Evolutionary conservation across 169 alveolate species (phyloP), one percentile per base, ranked within the genome.

Genomic region (Pseudocohnilembus persalinus): DNA sequence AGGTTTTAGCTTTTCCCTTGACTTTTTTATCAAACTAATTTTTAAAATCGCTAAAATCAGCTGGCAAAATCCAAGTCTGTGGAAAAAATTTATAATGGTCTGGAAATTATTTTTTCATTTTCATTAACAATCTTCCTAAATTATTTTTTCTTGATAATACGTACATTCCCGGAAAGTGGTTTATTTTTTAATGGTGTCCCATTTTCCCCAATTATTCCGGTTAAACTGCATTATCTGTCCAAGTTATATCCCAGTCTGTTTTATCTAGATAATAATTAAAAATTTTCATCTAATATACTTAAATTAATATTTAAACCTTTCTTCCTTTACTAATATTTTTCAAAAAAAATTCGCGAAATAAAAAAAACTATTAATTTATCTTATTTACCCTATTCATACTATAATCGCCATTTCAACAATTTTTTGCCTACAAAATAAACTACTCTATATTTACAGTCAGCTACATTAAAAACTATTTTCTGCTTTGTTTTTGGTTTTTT

Each of bases 131-230:
- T 75, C 93, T 82, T 4, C 94, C 97, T 74, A 94, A 81, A 79
- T 89, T 82, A 83, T 92, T 94, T 76, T 94, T 94, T 79, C 94
- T 87, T 16, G 95, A 92, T 31, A 94, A 65, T 35, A 84, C 79
- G 73, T 90, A 88, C 95, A 92, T 94, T 64, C 96, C 97, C 33
- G 97, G 97, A 65, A 94, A 92, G 74, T 94, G 96, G 82, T 92
- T 92, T 31, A 91, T 92, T 68, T 93, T 89, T 78, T 94, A 88
- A 77, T 89, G 87, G 30, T 89, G 85, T 74, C 85, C 31, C 96
- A 94, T 92, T 64, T 81, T 83, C 63, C 89, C 75, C 27, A 94
- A 76, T n/a, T 81, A 49, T 31, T 91, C 94, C 25, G 92, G 83
- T 31, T 77, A 78, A n/a, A 92, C 91, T 16, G 93, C 92, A 24